Evolutionary conservation across 495 filamentous ascomycete species (phyloP).

Genomic region (Tetracladium setigerum): DNA sequence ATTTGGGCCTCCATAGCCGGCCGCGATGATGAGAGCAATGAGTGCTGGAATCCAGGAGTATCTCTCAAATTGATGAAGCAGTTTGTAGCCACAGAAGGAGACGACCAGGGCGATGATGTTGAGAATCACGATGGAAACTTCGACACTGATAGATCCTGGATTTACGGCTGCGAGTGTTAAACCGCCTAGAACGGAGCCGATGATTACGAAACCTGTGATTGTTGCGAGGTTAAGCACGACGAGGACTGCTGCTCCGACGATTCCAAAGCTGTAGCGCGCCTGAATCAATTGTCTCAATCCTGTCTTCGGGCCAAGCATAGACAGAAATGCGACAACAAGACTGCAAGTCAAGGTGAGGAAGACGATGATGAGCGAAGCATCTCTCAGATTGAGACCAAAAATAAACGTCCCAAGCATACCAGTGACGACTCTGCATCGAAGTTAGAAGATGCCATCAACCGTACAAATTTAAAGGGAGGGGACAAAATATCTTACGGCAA

Average conservation of each 20-base stretch:
- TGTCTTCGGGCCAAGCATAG: conserved; percentile 20
- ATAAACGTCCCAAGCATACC: conserved; percentile 44
- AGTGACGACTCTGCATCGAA: conserved; percentile 38
- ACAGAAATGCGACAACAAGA: neutral
- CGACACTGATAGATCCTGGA: conserved; percentile 33
- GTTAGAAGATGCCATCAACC: neutral
- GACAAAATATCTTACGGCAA: conserved; percentile 33
- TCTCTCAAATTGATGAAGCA: conserved; percentile 49
- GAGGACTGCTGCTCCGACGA: conserved; percentile 37
- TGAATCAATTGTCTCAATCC: conserved; percentile 46
- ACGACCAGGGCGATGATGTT: conserved; percentile 42
- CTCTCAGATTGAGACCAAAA: conserved; percentile 39
- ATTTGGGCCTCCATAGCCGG: conserved; percentile 37
- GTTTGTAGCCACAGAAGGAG: conserved; percentile 50
- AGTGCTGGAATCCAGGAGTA: conserved; percentile 49
- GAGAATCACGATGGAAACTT: conserved; percentile 40
- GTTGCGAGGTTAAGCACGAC: conserved; percentile 42
- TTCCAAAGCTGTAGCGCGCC: conserved; percentile 42
- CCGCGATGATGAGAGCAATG: conserved; percentile 39
- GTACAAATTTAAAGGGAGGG: neutral
- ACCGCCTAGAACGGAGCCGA: conserved; percentile 38
- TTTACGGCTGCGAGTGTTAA: conserved; percentile 44
- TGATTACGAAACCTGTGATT: conserved; percentile 41
- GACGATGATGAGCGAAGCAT: conserved; percentile 41
- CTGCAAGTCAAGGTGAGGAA: conserved; percentile 39